Base-by-base conservation (phyloP, 495 filamentous ascomycete genomes). In the Rusavskia elegans region DNA sequence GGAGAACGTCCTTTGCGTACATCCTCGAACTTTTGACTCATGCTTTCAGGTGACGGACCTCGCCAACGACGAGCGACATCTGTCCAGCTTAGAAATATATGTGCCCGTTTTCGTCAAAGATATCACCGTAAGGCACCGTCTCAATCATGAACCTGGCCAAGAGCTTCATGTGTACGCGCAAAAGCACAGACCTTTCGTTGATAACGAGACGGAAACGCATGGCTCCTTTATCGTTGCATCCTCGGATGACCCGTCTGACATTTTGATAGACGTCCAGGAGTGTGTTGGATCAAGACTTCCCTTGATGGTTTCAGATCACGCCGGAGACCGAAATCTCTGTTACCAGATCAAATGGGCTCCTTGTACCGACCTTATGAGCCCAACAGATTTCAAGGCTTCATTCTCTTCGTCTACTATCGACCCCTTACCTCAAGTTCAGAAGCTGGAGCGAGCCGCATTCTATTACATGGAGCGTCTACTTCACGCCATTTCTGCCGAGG, bases 1-100 rank as follows among this genome's bases (percentile, higher is more conserved):
- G 53, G 64, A 73, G 52, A 63, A 61, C 54, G 54, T 57, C 7
- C 66, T 69, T 50, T 23, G 76, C n/a, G 64, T 77, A 19, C 76
- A 79, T 48, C 76, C 76, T 0, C 66, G 67, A 1, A 75, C 73
- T 13, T 55, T 73, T 1, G 71, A 73, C 37, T 57, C 25, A 10
- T 66, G 59, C 53, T 55, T 66, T 14, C 68, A 72, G 25, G 21
- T 49, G 6, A 54, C 40, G 27, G 37, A 16, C 21, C 45, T 37
- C 11, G 38, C 7, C 45, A 14, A 23, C 40, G 19, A 30, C 2
- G 25, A 19, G 20, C 21, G 25, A 19, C 20, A n/a, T 17, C 13
- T 2, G 9, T 16, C 21, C 11, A 20, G 25, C 11, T 30, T 27
- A 13, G 48, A 17, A 0, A 20, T 36, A 29, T 17, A 49, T 32